Base-by-base conservation (phyloP, 495 filamentous ascomycete genomes). In the Sordaria brevicollis region DNA sequence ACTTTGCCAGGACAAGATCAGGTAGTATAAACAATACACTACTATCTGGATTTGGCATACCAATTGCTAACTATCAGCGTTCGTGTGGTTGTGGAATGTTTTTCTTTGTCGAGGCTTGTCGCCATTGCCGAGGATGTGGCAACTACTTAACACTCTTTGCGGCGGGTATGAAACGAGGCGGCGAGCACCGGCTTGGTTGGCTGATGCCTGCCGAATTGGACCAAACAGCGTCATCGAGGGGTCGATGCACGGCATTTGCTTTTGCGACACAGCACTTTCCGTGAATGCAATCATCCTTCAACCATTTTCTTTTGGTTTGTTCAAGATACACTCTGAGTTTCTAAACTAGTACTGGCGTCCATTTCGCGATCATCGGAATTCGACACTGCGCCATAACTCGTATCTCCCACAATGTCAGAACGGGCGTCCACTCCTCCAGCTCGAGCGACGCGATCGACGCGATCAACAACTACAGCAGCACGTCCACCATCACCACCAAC, bases 401-500 rank as follows among this genome's bases (percentile, higher is more conserved):
- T 21, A 54, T 25, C 10, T 1, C 35, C 13, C 43, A 36, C 33
- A 29, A 29, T 21, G 35, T 35, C 35, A 39, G 81, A 85, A 41
- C 81, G 86, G 38, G 86, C 88, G 35, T 83, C 84, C 65, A 93
- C 91, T 33, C 91, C 92, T 68, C 49, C 49, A 17, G 25, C 25
- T 62, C 49, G 0, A 29, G 87, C 90, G 37, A 76, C 74, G 11
- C 79, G 80, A 70, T 17, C 80, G 34, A 75, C 67, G 21, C 15
- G 35, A 11, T 13, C 78, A 65, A 76, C 77, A 38, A 70, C 74
- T 36, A 74, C 78, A 9, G 72, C 81, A 9, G 72, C 81, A 9
- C 84, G 82, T 9, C 76, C 82, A 66, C 76, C 81, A 68, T 82
- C 84, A 11, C 87, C 90, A 39, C 82, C 89, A 33, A 96, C 92